These are phyloP conservation scores for Diospyros kaki DNA, from an alignment of 148 eudicot genomes.

Conservation along the genomic window DNA sequence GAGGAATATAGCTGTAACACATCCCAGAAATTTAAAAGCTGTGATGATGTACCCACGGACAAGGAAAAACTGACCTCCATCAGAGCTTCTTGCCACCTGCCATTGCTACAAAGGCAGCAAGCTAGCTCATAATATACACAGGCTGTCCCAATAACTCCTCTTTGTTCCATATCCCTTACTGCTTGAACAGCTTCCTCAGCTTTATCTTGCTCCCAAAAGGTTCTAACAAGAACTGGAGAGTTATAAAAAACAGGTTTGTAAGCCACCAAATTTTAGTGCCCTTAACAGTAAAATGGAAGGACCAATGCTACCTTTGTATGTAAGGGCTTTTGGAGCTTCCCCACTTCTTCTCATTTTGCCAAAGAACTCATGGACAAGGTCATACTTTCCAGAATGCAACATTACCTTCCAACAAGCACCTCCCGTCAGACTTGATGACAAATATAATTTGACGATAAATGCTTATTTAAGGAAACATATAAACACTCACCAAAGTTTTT, in stretches of 20 bases:
- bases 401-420: conserved; percentile 62
- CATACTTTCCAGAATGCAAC: conserved; percentile 73
- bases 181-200: conserved; percentile 68
- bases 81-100: conserved; percentile 84
- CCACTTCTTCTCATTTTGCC: conserved; percentile 71
- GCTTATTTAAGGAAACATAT: neutral
- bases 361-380: conserved; percentile 69
- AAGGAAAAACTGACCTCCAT: conserved; percentile 50
- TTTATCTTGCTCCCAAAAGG: conserved; percentile 79
- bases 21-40: conserved; percentile 6
- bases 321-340: conserved; percentile 74
- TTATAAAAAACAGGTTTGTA: conserved; percentile 9
- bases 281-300: neutral
- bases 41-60: neutral
- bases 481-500: neutral
- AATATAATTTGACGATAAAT: conserved; percentile 4
- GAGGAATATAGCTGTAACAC: neutral
- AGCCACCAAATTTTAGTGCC: conserved; percentile 4
- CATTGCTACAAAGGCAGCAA: conserved; percentile 84
- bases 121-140: conserved; percentile 91
- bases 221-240: conserved; percentile 70
- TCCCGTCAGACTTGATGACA: conserved; percentile 27
- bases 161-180: conserved; percentile 87
- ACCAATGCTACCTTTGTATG: conserved; percentile 60
- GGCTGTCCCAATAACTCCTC: conserved; percentile 72